Percentiles rank a stretch among this genome's conserved stretches.
phyloP scores from a whole-genome alignment of 208 protist genomes.

The Crithidia thermophila region DNA sequence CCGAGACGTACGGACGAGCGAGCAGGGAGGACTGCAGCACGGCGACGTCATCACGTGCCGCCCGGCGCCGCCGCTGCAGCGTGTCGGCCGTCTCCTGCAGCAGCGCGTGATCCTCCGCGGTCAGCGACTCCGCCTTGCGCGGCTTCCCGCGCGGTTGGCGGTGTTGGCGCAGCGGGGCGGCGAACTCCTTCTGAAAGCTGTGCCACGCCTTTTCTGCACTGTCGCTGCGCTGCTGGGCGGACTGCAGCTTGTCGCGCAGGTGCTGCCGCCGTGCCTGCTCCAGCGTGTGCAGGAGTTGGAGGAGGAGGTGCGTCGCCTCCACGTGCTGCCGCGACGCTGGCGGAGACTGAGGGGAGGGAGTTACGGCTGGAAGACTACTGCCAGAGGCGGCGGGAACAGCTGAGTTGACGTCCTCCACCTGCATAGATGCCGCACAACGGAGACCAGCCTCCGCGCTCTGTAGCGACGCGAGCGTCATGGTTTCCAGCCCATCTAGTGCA shows the following conservation, averaged over 20 bases:
- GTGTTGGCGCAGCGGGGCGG: conserved; percentile 5
- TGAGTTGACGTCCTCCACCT: background rate
- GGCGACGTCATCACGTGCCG: conserved; percentile 20
- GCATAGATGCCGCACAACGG: too few relatives aligned
- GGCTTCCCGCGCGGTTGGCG: background rate
- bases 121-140: background rate
- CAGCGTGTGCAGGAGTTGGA: conserved; percentile 47
- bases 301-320: conserved; percentile 25
- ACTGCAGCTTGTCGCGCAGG: conserved; percentile 22
- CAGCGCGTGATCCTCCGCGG: conserved; percentile 5
- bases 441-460: too few relatives aligned
- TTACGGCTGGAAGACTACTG: background rate
- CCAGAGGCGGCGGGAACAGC: background rate
- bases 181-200: conserved; percentile 24
- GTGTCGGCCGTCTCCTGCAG: conserved; percentile 19
- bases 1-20: conserved; percentile 62
- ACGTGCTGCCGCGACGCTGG: conserved; percentile 21
- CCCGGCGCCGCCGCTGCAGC: conserved; percentile 20
- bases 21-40: conserved; percentile 59
- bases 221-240: conserved; percentile 3
- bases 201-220: conserved; percentile 3
- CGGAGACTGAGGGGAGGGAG: background rate
- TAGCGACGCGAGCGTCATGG: too few relatives aligned
- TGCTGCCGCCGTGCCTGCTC: conserved; percentile 55
- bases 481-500: too few relatives aligned